phyloP scores from a whole-genome alignment of 805 yeast genomes.

The Candida ipomoeae region DNA sequence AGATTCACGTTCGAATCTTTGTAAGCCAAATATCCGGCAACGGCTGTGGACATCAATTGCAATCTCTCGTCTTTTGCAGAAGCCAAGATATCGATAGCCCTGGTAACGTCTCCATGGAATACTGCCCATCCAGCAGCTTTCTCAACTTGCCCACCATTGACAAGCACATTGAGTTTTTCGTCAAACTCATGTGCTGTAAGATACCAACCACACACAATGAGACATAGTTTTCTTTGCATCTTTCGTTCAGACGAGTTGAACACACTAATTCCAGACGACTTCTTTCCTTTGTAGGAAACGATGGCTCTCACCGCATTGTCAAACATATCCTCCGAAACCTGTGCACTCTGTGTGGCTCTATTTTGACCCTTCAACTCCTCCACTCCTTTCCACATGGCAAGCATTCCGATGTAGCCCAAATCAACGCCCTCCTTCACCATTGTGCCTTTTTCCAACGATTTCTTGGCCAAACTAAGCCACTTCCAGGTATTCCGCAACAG shows the following conservation, averaged over 20 bases:
- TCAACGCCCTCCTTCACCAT: slow-evolving; percentile 71
- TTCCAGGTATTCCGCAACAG: slow-evolving; percentile 77
- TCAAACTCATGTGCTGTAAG: slow-evolving; percentile 73
- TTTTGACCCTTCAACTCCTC: slow-evolving; percentile 45
- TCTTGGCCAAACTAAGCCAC: slow-evolving; percentile 76
- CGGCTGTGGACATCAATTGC: slow-evolving; percentile 84
- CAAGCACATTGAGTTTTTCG: slow-evolving; percentile 54
- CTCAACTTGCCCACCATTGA: slow-evolving; percentile 58
- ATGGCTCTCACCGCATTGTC: slow-evolving; percentile 50
- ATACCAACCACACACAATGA: slow-evolving; percentile 89
- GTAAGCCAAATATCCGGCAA: slow-evolving; percentile 68
- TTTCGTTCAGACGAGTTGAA: slow-evolving; percentile 46
- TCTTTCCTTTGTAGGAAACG: slow-evolving; percentile 44
- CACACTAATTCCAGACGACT: slow-evolving; percentile 44
- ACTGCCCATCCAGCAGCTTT: slow-evolving; percentile 99
- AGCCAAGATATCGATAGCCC: slow-evolving; percentile 76
- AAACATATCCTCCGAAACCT: slow-evolving; percentile 37
- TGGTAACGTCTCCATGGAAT: slow-evolving; percentile 80
- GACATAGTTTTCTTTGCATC: slow-evolving; percentile 69
- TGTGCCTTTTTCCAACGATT: slow-evolving; percentile 57
- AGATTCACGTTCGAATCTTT: slow-evolving; percentile 55
- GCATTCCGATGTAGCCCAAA: slow-evolving; percentile 81
- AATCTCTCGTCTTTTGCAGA: slow-evolving; percentile 68
- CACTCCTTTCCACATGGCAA: slow-evolving; percentile 84
- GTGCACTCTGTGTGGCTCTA: slow-evolving; percentile 27